Conservation (phyloP, 371 early-diverging fungal genomes). For the Lichtheimia corymbifera region DNA sequence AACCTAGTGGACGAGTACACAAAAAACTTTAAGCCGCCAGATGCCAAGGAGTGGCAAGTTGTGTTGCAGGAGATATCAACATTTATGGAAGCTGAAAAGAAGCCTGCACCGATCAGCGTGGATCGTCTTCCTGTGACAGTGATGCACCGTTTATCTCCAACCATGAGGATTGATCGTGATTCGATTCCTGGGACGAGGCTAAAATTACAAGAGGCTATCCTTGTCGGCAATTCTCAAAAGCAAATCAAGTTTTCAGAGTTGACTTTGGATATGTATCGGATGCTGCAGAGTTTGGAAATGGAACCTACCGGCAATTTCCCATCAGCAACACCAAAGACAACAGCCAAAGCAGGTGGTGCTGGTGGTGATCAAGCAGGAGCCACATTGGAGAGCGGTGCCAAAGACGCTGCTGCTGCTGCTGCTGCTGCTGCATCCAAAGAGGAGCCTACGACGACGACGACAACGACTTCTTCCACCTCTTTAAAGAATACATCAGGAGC, state of each 20-base stretch:
- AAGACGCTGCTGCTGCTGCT: not conserved
- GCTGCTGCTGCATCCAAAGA: not conserved
- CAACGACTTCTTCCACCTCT: too few relatives aligned
- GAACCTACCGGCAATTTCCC: conserved; percentile 3
- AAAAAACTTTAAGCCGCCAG: conserved; percentile 81
- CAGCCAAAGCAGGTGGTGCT: not conserved
- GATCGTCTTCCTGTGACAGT: conserved; percentile 59
- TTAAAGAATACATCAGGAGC: not conserved
- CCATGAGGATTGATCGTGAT: conserved; percentile 53
- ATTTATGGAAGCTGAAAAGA: conserved; percentile 90
- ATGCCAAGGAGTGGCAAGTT: conserved; percentile 91
- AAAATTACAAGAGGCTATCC: conserved; percentile 88
- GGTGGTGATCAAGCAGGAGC: not conserved
- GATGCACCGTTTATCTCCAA: conserved; percentile 62
- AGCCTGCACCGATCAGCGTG: conserved; percentile 74
- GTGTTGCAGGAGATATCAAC: conserved; percentile 88
- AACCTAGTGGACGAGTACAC: conserved; percentile 87
- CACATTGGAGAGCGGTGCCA: not conserved
- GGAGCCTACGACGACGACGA: not conserved
- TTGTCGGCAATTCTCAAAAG: conserved; percentile 89
- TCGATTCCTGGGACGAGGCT: conserved; percentile 49
- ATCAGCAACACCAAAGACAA: not conserved
- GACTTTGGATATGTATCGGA: conserved; percentile 94
- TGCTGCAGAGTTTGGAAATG: conserved; percentile 82
- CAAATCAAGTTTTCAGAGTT: conserved; percentile 96